Conservation (phyloP, 1,284 basidiomycete genomes). For the Coriolopsis trogii region DNA sequence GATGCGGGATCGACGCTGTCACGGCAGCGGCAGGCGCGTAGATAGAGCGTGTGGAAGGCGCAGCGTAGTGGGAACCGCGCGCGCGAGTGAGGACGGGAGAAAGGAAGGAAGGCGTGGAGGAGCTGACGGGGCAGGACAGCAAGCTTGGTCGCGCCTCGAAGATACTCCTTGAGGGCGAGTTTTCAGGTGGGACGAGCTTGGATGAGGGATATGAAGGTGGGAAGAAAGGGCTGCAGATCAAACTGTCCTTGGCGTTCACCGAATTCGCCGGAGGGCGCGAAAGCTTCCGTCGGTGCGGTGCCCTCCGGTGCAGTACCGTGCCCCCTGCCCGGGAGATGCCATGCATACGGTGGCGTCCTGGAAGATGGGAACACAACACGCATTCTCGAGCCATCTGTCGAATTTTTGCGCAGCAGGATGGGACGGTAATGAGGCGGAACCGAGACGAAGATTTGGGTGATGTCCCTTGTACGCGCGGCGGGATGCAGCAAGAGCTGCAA, state of each 20-base stretch:
- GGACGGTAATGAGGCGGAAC: too few relatives aligned
- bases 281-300: slow-evolving; percentile 5
- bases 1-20: slow-evolving; percentile 10
- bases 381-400: too few relatives aligned
- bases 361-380: too few relatives aligned
- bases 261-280: slow-evolving; percentile 16
- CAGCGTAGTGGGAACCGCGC: background rate
- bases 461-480: too few relatives aligned
- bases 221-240: slow-evolving; percentile 25
- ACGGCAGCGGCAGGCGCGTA: background rate
- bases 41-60: background rate
- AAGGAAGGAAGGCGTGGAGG: background rate
- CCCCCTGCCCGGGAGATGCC: background rate
- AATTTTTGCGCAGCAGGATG: too few relatives aligned
- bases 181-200: background rate
- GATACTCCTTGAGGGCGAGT: background rate
- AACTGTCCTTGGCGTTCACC: slow-evolving; percentile 1
- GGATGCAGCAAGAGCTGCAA: too few relatives aligned
- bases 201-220: slow-evolving; percentile 9
- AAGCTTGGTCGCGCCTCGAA: background rate
- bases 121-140: background rate
- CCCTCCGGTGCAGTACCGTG: background rate
- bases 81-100: background rate
- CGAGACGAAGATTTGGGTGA: too few relatives aligned
- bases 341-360: background rate